These are phyloP conservation scores for Crataegus laevigata DNA, from an alignment of 306 rosid genomes.

Conservation along the genomic window DNA sequence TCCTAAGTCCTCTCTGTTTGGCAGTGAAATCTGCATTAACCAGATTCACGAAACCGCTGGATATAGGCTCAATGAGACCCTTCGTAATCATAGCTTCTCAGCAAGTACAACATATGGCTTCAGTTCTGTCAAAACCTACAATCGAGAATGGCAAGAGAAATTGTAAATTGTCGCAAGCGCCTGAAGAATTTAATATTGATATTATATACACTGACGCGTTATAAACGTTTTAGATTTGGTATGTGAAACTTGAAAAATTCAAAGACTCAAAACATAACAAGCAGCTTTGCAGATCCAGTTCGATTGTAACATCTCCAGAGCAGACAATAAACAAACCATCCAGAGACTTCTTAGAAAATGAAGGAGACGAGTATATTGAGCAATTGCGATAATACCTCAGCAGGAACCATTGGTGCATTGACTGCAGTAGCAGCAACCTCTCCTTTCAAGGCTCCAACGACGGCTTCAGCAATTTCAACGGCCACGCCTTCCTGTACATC, in stretches of 20 bases:
- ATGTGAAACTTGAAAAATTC: not conserved
- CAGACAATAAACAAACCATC: not conserved
- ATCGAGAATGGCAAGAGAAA: not conserved
- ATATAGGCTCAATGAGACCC: slow-evolving; percentile 96
- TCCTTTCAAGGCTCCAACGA: slow-evolving; percentile 84
- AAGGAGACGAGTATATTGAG: not conserved
- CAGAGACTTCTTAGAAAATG: not conserved
- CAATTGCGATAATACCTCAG: slow-evolving; percentile 54
- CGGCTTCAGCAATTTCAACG: slow-evolving; percentile 97
- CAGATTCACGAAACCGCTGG: slow-evolving; percentile 81
- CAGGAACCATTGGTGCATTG: slow-evolving; percentile 98
- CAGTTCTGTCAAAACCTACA: slow-evolving; percentile 74
- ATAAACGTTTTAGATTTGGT: not conserved
- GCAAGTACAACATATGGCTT: slow-evolving; percentile 89
- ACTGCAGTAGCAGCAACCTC: slow-evolving; percentile 99
- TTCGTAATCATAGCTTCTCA: slow-evolving; percentile 94
- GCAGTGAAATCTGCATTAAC: slow-evolving; percentile 98
- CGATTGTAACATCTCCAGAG: not conserved
- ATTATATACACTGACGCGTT: not conserved
- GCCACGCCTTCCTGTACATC: slow-evolving; percentile 92
- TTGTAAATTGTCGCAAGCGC: not conserved
- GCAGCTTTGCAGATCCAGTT: not conserved
- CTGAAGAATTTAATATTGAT: not conserved
- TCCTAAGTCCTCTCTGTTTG: slow-evolving; percentile 85
- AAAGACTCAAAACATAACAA: not conserved